A percentile compares a stretch with the other conserved stretches of the same genome.
Conservation (phyloP, 352 stramenopile genomes). For the Globisporangium solare region DNA sequence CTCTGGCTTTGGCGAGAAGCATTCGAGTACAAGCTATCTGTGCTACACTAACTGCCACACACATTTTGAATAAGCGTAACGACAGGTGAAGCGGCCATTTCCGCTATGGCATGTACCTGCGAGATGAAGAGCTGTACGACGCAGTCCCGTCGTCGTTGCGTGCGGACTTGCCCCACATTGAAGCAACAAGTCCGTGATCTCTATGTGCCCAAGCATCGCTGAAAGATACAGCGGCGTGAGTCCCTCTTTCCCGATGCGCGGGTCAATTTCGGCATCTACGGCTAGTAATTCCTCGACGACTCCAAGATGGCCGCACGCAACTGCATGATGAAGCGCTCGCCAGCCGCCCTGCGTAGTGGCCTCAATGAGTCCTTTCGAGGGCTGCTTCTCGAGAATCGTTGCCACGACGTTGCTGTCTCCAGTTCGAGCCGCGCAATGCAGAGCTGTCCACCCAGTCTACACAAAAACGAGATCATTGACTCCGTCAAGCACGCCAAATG, state of each 20-base stretch:
- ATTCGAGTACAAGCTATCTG: constrained; percentile 1
- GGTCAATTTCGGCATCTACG: constrained; percentile 6
- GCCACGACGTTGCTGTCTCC: constrained; percentile 5
- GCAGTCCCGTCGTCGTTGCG: background rate
- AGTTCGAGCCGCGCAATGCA: constrained; percentile 8
- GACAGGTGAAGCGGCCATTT: background rate
- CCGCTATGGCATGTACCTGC: background rate
- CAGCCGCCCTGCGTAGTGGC: constrained; percentile 7
- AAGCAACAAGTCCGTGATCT: constrained; percentile 10
- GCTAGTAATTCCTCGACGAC: constrained; percentile 7
- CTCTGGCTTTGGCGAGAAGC: constrained; percentile 6
- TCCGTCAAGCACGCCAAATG: background rate
- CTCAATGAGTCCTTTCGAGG: constrained; percentile 6
- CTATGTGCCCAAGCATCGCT: background rate
- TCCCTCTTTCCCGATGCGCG: background rate
- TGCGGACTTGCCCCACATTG: constrained; percentile 6
- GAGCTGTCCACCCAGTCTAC: constrained; percentile 8
- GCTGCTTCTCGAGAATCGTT: constrained; percentile 1
- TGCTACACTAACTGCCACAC: background rate
- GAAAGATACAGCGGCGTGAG: constrained; percentile 7
- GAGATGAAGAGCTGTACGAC: constrained; percentile 4
- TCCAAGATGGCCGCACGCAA: constrained; percentile 1
- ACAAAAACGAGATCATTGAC: background rate
- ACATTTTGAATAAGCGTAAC: background rate
- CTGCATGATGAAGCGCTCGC: constrained; percentile 12